Evolutionary conservation across 306 rosid genomes (phyloP).

Genomic region (Heteromeles arbutifolia): DNA sequence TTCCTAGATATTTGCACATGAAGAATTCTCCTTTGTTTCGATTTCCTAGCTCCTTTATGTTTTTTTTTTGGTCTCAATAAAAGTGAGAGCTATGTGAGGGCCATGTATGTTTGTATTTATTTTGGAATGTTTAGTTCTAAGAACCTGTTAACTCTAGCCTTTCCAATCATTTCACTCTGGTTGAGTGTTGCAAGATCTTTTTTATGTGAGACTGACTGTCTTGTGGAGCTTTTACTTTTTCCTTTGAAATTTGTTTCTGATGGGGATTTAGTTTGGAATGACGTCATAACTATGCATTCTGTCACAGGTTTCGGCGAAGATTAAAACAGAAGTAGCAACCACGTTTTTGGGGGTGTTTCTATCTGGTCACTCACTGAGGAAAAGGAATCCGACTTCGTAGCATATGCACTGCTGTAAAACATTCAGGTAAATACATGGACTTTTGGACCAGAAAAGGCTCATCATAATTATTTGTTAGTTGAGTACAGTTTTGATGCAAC

Average conservation of each 20-base stretch:
- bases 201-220: neutral
- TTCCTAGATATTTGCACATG: neutral
- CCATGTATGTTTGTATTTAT: neutral
- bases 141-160: neutral
- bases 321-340: conserved; percentile 20
- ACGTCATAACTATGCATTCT: conserved; percentile 13
- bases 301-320: conserved; percentile 53
- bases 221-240: neutral
- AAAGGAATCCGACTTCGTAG: conserved; percentile 28
- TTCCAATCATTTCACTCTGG: neutral
- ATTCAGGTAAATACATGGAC: conserved; percentile 59
- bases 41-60: neutral
- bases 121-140: neutral
- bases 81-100: neutral
- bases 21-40: neutral
- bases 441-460: conserved; percentile 21
- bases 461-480: conserved; percentile 22
- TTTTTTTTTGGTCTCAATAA: neutral
- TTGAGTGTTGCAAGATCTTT: neutral
- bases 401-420: conserved; percentile 32
- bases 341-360: conserved; percentile 25
- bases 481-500: conserved; percentile 29
- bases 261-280: conserved; percentile 21
- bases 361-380: conserved; percentile 34
- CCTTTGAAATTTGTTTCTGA: conserved; percentile 1